phyloP scores from a whole-genome alignment of 208 protist genomes.

The Herpetomonas muscarum region DNA sequence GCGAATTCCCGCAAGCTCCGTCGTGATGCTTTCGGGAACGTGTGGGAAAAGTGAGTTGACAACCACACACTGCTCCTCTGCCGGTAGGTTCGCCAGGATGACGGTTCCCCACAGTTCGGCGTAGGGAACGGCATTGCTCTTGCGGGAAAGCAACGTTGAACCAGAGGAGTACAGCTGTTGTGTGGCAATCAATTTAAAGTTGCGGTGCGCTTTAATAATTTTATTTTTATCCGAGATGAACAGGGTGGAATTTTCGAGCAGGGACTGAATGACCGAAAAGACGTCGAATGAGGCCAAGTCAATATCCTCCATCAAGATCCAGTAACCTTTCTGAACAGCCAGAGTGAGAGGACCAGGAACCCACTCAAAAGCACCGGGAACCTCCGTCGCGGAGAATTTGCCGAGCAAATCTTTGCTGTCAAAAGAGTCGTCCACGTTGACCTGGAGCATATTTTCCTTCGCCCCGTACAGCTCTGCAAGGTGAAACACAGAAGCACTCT shows the following conservation, averaged over 20 bases:
- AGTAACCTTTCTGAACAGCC: constrained; percentile 94
- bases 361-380: constrained; percentile 98
- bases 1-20: constrained; percentile 33
- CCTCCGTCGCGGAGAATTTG: constrained; percentile 98
- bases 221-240: constrained; percentile 96
- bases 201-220: constrained; percentile 76
- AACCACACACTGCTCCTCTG: constrained; percentile 56
- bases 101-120: constrained; percentile 76
- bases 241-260: constrained; percentile 94
- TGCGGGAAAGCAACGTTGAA: constrained; percentile 40
- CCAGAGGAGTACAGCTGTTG: constrained; percentile 71
- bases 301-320: constrained; percentile 99
- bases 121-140: constrained; percentile 65
- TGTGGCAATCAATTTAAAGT: constrained; percentile 89
- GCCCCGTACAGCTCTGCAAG: constrained; percentile 51
- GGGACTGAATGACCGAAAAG: constrained; percentile 94
- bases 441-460: constrained; percentile 76
- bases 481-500: constrained; percentile 64
- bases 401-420: constrained; percentile 99
- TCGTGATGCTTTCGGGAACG: constrained; percentile 42
- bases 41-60: constrained; percentile 38
- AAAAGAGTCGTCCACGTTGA: constrained; percentile 97
- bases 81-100: constrained; percentile 67
- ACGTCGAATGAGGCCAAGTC: constrained; percentile 98
- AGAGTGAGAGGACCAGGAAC: constrained; percentile 95